Evolutionary conservation across 2,329 filamentous ascomycete genomes (phyloP).

Genomic region (Cadophora gregata): DNA sequence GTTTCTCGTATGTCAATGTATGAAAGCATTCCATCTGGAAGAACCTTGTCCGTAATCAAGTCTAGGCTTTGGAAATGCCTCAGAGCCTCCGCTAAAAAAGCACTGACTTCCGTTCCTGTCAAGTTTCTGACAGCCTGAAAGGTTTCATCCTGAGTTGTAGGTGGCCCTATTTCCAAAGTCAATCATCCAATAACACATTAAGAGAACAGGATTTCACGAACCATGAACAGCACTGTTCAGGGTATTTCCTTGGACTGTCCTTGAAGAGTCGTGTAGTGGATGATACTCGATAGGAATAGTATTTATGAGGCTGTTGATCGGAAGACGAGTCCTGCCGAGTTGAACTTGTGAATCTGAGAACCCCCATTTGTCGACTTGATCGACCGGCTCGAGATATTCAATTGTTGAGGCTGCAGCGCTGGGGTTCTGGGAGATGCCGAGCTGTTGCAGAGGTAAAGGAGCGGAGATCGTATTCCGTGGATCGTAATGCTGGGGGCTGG

Average conservation of each 20-base stretch:
- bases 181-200: neutral
- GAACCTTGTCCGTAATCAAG: no score
- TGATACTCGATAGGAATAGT: neutral
- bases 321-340: neutral
- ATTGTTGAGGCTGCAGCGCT: neutral
- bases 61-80: no score
- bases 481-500: neutral
- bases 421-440: neutral
- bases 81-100: neutral
- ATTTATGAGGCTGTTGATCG: neutral
- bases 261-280: neutral
- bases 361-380: neutral
- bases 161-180: neutral
- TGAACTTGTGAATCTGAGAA: neutral
- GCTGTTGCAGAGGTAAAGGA: neutral
- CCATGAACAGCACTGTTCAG: neutral
- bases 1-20: no score
- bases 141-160: neutral
- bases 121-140: neutral
- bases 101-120: neutral
- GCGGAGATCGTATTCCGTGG: neutral
- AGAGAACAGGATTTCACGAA: neutral
- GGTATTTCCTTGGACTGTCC: neutral
- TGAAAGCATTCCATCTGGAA: no score
- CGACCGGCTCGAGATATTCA: neutral